These are phyloP conservation scores for Closterium sp. DNA, from an alignment of 139 green algal species.

Conservation along the genomic window DNA sequence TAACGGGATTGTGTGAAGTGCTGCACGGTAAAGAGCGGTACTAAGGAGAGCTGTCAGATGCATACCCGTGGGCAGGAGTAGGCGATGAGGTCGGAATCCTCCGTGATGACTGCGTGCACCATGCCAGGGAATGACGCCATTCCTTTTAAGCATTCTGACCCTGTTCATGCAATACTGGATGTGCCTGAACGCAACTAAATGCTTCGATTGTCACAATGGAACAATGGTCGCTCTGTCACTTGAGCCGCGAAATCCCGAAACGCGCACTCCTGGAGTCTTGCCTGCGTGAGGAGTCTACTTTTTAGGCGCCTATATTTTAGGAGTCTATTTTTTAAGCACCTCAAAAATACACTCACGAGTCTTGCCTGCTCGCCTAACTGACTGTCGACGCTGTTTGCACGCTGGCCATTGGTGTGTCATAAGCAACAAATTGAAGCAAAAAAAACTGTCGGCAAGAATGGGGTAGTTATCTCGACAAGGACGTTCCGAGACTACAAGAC, in stretches of 20 bases:
- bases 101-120: constrained; percentile 88
- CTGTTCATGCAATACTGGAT: constrained; percentile 83
- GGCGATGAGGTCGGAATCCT: constrained; percentile 93
- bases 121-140: constrained; percentile 75
- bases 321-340: background rate
- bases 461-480: background rate
- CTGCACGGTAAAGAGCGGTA: too few species aligned
- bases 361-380: too few species aligned
- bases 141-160: constrained; percentile 69
- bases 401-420: too few species aligned
- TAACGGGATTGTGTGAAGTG: too few species aligned
- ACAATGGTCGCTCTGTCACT: too few species aligned
- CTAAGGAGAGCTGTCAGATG: too few species aligned
- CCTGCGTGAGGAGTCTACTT: too few species aligned
- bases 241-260: too few species aligned
- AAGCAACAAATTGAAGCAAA: background rate
- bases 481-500: background rate
- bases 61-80: constrained; percentile 88
- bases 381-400: too few species aligned
- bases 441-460: background rate
- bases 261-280: too few species aligned
- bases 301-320: background rate
- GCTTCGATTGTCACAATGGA: background rate
- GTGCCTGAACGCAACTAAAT: constrained; percentile 54
- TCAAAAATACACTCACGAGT: too few species aligned